A percentile compares a stretch with the other conserved stretches of the same genome.
Conservation (phyloP, 139 green algal species). For the Ostreobium quekettii region DNA sequence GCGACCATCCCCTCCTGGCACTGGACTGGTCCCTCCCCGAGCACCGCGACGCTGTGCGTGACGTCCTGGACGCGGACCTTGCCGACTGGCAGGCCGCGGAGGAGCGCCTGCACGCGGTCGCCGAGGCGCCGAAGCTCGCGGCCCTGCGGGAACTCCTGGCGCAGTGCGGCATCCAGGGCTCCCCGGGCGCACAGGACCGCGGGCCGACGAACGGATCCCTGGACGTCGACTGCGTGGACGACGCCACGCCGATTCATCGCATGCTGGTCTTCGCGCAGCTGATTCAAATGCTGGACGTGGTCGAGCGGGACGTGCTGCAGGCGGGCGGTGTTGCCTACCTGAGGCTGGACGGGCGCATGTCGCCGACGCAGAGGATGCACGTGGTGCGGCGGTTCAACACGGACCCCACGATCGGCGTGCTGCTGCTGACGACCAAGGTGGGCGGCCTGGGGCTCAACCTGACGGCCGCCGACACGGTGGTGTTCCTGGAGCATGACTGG, state of each 20-base stretch:
- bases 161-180: conserved; percentile 70
- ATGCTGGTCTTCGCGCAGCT: conserved; percentile 96
- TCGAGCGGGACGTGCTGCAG: conserved; percentile 66
- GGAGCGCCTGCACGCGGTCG: conserved; percentile 31
- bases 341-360: conserved; percentile 80
- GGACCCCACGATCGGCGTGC: conserved; percentile 93
- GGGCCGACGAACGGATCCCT: background rate
- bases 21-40: conserved; percentile 50
- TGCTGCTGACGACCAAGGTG: conserved; percentile 91
- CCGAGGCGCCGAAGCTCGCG: conserved; percentile 84
- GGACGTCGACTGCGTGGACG: conserved; percentile 9
- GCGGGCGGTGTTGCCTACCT: conserved; percentile 68
- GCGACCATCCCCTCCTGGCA: conserved; percentile 86
- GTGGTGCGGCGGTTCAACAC: conserved; percentile 86
- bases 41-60: conserved; percentile 44
- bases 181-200: background rate
- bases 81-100: conserved; percentile 9
- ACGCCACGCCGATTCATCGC: conserved; percentile 48
- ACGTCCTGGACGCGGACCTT: conserved; percentile 12
- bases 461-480: conserved; percentile 90
- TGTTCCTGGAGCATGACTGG: conserved; percentile 99
- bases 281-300: conserved; percentile 78
- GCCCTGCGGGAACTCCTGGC: conserved; percentile 82
- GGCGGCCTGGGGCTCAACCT: conserved; percentile 94
- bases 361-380: conserved; percentile 60